Evolutionary conservation across 2,329 filamentous ascomycete species (phyloP).

Genomic region (Pseudogymnoascus sp.): DNA sequence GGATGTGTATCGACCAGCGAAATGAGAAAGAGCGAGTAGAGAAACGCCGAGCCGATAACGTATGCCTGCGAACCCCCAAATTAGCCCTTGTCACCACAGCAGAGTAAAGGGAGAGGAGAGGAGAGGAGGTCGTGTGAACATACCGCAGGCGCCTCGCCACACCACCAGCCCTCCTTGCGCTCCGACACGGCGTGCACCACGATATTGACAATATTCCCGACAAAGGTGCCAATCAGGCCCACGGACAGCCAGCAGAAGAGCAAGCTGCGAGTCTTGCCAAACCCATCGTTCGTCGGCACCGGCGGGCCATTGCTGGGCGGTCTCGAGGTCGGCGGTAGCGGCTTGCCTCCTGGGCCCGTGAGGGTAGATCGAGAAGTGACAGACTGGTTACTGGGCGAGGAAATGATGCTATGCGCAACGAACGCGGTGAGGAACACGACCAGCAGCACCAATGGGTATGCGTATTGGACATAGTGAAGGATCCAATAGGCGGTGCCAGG

Average conservation of each 20-base stretch:
- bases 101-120: neutral
- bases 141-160: constrained; percentile 69
- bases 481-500: constrained; percentile 12
- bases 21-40: constrained; percentile 77
- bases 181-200: constrained; percentile 63
- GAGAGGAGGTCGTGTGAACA: constrained; percentile 27
- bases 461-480: constrained; percentile 28
- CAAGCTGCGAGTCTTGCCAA: constrained; percentile 34
- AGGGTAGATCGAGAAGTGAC: constrained; percentile 31
- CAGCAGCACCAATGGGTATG: constrained; percentile 56
- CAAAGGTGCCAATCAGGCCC: constrained; percentile 63
- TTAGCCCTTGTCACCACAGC: neutral
- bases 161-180: constrained; percentile 67
- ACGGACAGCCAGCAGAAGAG: constrained; percentile 69
- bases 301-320: constrained; percentile 43
- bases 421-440: constrained; percentile 56
- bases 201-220: constrained; percentile 65
- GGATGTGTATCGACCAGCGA: constrained; percentile 77
- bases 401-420: constrained; percentile 49
- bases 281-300: constrained; percentile 36
- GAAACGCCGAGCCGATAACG: constrained; percentile 73
- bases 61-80: constrained; percentile 55
- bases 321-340: constrained; percentile 52
- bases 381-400: constrained; percentile 37
- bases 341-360: constrained; percentile 81